Conservation (phyloP, 2,329 filamentous ascomycete species). For the Colletotrichum brevisporum region DNA sequence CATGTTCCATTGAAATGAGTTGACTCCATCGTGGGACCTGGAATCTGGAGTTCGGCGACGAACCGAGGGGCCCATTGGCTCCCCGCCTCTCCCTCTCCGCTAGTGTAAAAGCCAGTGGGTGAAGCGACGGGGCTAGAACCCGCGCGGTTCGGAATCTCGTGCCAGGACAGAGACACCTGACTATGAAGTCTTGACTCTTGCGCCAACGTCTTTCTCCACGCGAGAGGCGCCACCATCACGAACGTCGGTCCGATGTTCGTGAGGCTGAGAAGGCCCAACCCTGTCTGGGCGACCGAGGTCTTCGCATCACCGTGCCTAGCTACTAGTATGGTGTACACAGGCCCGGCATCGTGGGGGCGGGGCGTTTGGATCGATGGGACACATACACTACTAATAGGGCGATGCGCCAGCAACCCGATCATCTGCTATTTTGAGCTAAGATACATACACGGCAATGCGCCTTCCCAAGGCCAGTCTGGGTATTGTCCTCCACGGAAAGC, state of each 20-base stretch:
- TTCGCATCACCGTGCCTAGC: neutral
- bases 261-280: neutral
- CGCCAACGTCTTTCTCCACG: conserved; percentile 16
- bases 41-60: neutral
- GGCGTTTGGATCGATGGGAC: neutral
- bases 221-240: neutral
- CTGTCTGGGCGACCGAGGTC: neutral
- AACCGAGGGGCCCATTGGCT: neutral
- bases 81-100: neutral
- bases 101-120: no score
- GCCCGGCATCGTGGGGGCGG: neutral
- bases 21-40: neutral
- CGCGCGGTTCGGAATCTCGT: neutral
- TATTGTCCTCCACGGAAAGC: conserved; percentile 33
- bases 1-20: neutral
- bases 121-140: neutral
- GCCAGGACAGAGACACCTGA: conserved; percentile 3
- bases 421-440: neutral
- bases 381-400: no score
- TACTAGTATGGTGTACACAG: neutral
- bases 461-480: conserved; percentile 32
- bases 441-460: conserved; percentile 1
- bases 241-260: conserved; percentile 23
- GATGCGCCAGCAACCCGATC: neutral
- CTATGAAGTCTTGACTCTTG: conserved; percentile 17